Conservation (phyloP, 2,329 filamentous ascomycete species). For the Xylariaceae sp. region DNA sequence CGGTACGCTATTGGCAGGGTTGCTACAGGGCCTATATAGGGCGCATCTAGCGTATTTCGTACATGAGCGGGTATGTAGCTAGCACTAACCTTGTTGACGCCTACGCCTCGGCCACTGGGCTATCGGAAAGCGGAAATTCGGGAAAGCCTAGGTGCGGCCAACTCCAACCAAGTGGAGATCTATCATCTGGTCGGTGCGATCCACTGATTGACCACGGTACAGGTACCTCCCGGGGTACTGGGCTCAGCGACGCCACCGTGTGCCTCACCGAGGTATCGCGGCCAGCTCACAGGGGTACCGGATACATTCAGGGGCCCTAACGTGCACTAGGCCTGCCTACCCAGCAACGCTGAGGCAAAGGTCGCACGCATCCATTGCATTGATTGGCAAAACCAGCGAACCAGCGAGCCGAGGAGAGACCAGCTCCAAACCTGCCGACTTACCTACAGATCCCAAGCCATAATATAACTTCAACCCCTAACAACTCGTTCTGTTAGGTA, state of each 20-base stretch:
- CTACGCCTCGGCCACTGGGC: no score
- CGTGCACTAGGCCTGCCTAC: no score
- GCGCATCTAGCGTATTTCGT: neutral
- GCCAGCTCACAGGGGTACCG: neutral
- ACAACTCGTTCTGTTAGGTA: neutral
- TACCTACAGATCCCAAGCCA: neutral
- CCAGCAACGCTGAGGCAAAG: neutral
- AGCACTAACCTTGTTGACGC: neutral
- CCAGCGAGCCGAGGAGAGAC: neutral
- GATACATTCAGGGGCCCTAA: neutral
- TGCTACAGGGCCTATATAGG: no score
- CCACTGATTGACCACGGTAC: no score
- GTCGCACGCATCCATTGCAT: neutral
- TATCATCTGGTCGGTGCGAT: neutral
- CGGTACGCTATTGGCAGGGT: no score
- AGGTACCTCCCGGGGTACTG: no score
- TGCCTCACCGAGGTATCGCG: neutral
- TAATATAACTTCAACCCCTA: neutral
- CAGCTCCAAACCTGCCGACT: neutral
- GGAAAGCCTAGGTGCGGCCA: neutral
- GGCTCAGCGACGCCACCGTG: no score
- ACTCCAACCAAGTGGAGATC: neutral
- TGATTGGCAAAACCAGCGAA: no score
- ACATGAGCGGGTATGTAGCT: neutral
- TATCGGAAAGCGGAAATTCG: neutral